These are phyloP conservation scores for Elaeagnus macrophylla DNA, from an alignment of 306 rosid genomes.

Conservation along the genomic window DNA sequence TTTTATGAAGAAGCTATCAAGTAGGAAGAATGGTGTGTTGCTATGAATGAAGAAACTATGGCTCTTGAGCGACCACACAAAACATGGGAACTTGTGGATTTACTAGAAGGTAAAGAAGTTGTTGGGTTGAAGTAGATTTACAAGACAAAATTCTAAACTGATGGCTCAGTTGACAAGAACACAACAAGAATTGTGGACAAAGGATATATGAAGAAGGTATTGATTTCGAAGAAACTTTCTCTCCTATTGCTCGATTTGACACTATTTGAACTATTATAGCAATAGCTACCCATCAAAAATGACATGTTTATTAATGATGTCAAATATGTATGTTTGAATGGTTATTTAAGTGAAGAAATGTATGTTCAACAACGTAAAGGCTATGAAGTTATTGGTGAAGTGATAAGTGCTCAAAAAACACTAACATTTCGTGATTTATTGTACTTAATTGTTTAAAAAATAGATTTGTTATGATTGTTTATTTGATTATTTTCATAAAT, in stretches of 20 bases:
- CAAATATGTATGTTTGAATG: not conserved
- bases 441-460: too few relatives aligned
- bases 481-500: too few relatives aligned
- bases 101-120: not conserved
- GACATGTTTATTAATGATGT: not conserved
- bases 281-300: not conserved
- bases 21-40: not conserved
- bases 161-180: not conserved
- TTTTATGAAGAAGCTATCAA: not conserved
- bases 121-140: not conserved
- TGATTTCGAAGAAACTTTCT: not conserved
- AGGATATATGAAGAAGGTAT: not conserved
- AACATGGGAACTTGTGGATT: not conserved
- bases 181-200: not conserved
- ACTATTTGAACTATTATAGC: not conserved
- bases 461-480: too few relatives aligned
- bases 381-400: not conserved
- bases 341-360: not conserved
- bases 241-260: not conserved
- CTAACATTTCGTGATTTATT: too few relatives aligned
- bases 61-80: not conserved
- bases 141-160: not conserved
- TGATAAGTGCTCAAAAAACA: too few relatives aligned
- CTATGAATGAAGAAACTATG: not conserved
- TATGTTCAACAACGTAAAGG: not conserved